phyloP scores from a whole-genome alignment of 1,139 yeast genomes.

The Schizosaccharomyces versatilis region DNA sequence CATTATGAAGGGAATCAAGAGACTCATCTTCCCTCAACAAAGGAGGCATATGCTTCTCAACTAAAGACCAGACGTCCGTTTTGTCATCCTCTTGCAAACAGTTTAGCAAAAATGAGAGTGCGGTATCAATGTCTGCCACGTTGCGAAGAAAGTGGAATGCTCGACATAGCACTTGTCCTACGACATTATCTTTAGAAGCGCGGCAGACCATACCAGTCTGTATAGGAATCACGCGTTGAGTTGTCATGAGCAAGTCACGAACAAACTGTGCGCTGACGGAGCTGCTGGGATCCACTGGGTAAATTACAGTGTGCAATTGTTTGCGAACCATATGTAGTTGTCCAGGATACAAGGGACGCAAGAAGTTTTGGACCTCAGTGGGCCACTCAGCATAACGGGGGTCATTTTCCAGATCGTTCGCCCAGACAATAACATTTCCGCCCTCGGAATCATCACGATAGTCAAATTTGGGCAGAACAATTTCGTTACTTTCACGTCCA shows the following conservation, averaged over 20 bases:
- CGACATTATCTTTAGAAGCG: conserved; percentile 15
- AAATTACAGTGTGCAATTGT: conserved; percentile 54
- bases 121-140: conserved; percentile 14
- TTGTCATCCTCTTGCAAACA: conserved; percentile 3
- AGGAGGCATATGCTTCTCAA: conserved; percentile 5
- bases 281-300: conserved; percentile 43
- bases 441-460: conserved; percentile 19
- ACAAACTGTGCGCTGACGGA: conserved; percentile 27
- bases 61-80: conserved; percentile 3
- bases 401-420: conserved; percentile 59
- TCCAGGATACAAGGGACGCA: conserved; percentile 22
- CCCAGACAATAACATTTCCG: conserved; percentile 33
- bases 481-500: conserved; percentile 9
- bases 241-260: conserved; percentile 13
- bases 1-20: conserved; percentile 8
- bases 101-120: conserved; percentile 16
- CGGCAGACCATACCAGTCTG: conserved; percentile 65
- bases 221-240: conserved; percentile 41
- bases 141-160: conserved; percentile 22
- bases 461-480: conserved; percentile 22
- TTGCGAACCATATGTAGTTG: conserved; percentile 49
- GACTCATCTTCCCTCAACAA: conserved; percentile 8
- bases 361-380: conserved; percentile 9
- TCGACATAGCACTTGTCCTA: conserved; percentile 15
- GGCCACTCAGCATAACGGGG: conserved; percentile 29